Evolutionary conservation across 139 green algal genomes (phyloP).

Genomic region (Pleodorina starrii): DNA sequence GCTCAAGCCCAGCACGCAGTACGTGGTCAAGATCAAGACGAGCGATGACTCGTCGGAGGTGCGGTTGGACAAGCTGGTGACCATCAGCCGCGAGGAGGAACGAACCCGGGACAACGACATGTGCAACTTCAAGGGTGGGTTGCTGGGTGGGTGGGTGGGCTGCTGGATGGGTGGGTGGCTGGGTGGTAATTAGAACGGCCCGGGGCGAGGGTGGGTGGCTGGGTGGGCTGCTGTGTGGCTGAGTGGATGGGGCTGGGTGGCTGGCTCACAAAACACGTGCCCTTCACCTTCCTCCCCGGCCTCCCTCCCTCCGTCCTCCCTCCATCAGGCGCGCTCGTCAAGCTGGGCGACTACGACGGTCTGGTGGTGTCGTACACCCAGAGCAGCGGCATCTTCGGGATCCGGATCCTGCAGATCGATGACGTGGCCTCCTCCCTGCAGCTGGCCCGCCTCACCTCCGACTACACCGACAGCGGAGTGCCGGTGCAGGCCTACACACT

Average conservation of each 20-base stretch:
- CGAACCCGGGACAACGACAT: constrained; percentile 45
- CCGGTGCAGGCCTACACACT: constrained; percentile 46
- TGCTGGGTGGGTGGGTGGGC: not conserved
- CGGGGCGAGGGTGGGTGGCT: too few species aligned
- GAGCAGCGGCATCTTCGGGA: constrained; percentile 28
- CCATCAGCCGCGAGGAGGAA: constrained; percentile 38
- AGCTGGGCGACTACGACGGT: constrained; percentile 56
- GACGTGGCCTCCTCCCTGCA: constrained; percentile 27
- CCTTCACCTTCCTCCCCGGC: too few species aligned
- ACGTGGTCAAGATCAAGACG: constrained; percentile 49
- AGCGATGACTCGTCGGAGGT: constrained; percentile 12
- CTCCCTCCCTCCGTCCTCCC: too few species aligned
- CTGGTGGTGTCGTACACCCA: constrained; percentile 33
- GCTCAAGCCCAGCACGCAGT: constrained; percentile 48
- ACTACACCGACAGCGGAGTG: constrained; percentile 51
- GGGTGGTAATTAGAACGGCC: too few species aligned
- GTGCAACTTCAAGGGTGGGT: constrained; percentile 45
- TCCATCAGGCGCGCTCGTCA: constrained; percentile 56
- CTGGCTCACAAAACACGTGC: too few species aligned
- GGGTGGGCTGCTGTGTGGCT: too few species aligned
- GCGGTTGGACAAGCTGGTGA: constrained; percentile 37
- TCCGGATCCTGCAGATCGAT: constrained; percentile 46
- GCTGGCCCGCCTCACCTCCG: constrained; percentile 39
- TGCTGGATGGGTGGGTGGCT: too few species aligned
- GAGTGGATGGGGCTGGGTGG: too few species aligned